A percentile compares a stretch with the other conserved stretches of the same genome.
Evolutionary conservation across 768 basidiomycete species (phyloP).

Genomic region (Hysterangium stoloniferum): DNA sequence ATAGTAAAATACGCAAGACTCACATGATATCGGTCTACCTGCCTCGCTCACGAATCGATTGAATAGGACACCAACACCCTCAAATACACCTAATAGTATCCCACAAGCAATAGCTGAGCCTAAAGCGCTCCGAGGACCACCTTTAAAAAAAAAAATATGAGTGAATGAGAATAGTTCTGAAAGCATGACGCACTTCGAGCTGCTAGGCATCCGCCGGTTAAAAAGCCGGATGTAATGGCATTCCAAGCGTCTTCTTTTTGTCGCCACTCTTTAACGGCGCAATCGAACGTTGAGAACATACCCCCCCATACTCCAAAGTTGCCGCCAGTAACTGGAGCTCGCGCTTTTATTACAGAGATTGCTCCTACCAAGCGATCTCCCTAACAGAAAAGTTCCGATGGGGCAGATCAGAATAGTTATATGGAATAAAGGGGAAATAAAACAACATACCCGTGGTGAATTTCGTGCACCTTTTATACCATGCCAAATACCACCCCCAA

Average conservation of each 20-base stretch:
- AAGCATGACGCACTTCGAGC: conserved; percentile 66
- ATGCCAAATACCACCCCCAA: conserved; percentile 98
- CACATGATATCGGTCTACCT: conserved; percentile 70
- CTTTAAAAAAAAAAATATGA: conserved; percentile 32
- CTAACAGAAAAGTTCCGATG: conserved; percentile 30
- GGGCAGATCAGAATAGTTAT: background rate
- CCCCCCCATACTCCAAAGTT: conserved; percentile 97
- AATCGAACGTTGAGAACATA: conserved; percentile 98
- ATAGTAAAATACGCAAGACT: conserved; percentile 28
- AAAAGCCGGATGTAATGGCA: conserved; percentile 94
- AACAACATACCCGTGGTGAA: conserved; percentile 72
- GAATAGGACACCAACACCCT: conserved; percentile 91
- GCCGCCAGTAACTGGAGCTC: conserved; percentile 96
- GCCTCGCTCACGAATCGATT: conserved; percentile 83
- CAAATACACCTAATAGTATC: conserved; percentile 89
- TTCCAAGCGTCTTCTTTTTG: conserved; percentile 99
- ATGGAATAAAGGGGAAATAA: background rate
- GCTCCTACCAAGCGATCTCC: conserved; percentile 94
- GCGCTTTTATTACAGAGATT: conserved; percentile 92
- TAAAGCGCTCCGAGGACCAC: conserved; percentile 86
- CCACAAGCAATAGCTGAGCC: conserved; percentile 95
- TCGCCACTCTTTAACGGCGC: conserved; percentile 92
- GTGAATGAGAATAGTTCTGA: conserved; percentile 4
- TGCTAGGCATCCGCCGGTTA: conserved; percentile 96
- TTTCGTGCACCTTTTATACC: conserved; percentile 97